Conservation (phyloP, 192 early-diverging fungal species). For the Funneliformis mosseae region DNA sequence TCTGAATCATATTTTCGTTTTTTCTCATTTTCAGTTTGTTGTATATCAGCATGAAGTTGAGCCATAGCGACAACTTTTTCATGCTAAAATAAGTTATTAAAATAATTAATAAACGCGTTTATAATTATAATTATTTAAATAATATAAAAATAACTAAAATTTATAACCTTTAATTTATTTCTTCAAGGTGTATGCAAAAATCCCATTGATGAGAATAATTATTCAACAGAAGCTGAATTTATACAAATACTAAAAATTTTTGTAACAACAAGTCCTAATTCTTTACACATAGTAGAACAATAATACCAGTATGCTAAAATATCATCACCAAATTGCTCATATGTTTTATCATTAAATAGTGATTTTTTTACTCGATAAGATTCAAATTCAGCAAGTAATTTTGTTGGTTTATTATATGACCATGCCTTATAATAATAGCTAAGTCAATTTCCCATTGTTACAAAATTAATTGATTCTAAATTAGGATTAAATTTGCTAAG, state of each 20-base stretch:
- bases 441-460: not conserved
- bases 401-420: not conserved
- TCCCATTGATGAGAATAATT: constrained; percentile 3
- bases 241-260: constrained; percentile 25
- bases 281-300: not conserved
- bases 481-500: not conserved
- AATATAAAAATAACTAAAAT: too few species aligned
- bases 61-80: constrained; percentile 17
- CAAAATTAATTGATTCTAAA: constrained; percentile 9
- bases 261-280: constrained; percentile 9
- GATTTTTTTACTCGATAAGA: constrained; percentile 10
- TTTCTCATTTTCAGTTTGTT: not conserved
- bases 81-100: not conserved
- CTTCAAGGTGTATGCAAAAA: constrained; percentile 1
- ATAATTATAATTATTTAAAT: too few species aligned
- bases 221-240: constrained; percentile 30
- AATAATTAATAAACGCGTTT: too few species aligned
- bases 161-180: constrained; percentile 1
- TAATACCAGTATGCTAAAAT: constrained; percentile 8
- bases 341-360: constrained; percentile 19
- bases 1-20: not conserved
- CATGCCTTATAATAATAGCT: constrained; percentile 30
- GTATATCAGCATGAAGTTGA: not conserved
- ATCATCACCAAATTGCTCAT: constrained; percentile 19
- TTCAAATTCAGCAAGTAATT: constrained; percentile 7